Conservation (phyloP, 305 asterid species). For the Fraxinus platypoda region DNA sequence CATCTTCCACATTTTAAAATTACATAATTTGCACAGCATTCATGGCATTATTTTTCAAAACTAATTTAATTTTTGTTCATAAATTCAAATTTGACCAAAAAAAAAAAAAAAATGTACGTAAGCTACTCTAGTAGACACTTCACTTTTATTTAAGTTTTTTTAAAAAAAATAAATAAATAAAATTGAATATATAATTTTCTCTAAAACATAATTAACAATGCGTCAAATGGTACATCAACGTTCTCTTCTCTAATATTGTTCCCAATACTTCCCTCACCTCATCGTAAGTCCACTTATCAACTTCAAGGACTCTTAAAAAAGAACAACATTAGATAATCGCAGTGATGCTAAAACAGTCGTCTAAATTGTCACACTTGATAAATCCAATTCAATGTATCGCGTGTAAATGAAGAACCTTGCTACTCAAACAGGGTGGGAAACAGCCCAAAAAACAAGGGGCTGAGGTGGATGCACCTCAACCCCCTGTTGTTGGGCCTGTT, state of each 20-base stretch:
- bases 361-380: not conserved
- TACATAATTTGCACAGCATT: not conserved
- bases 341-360: too few relatives aligned
- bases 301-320: conserved; percentile 48
- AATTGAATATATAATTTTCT: not conserved
- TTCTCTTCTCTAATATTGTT: conserved; percentile 78
- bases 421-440: too few relatives aligned
- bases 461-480: too few relatives aligned
- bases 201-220: conserved; percentile 29
- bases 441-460: too few relatives aligned
- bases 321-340: not conserved
- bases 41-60: not conserved
- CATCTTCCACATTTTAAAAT: not conserved
- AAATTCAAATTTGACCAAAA: not conserved
- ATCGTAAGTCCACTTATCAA: conserved; percentile 84
- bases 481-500: too few relatives aligned
- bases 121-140: not conserved
- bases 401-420: too few relatives aligned
- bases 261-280: conserved; percentile 76
- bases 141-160: not conserved
- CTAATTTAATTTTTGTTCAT: not conserved
- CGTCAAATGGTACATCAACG: conserved; percentile 83
- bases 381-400: too few relatives aligned
- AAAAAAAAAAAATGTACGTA: not conserved
- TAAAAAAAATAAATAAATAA: too few relatives aligned